Evolutionary conservation across 2,329 filamentous ascomycete genomes (phyloP).

Genomic region (Aspergillus arachidicola): DNA sequence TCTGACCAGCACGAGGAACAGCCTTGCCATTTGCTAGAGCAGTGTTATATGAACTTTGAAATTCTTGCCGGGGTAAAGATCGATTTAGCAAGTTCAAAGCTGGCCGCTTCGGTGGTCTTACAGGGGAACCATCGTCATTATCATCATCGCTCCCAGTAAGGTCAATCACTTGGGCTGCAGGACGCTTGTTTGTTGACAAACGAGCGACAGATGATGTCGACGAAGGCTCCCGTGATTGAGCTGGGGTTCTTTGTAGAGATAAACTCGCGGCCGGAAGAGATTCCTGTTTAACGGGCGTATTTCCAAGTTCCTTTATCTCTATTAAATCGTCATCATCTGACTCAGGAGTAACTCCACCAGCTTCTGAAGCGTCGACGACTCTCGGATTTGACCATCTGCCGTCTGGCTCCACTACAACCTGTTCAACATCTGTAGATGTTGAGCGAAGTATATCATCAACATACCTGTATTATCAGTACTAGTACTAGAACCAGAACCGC

Average conservation of each 20-base stretch:
- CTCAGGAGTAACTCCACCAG: slow-evolving; percentile 40
- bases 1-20: slow-evolving; percentile 22
- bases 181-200: slow-evolving; percentile 48
- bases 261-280: slow-evolving; percentile 23
- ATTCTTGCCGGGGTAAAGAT: slow-evolving; percentile 23
- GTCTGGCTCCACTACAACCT: slow-evolving; percentile 86
- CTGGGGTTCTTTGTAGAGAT: slow-evolving; percentile 35
- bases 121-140: slow-evolving; percentile 51
- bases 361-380: slow-evolving; percentile 43
- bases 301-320: slow-evolving; percentile 48
- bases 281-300: slow-evolving; percentile 43
- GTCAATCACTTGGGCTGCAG: slow-evolving; percentile 55
- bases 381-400: slow-evolving; percentile 70
- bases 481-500: not conserved
- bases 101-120: slow-evolving; percentile 37
- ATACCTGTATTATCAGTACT: slow-evolving; percentile 59
- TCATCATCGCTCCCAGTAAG: slow-evolving; percentile 55
- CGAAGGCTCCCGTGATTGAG: slow-evolving; percentile 42
- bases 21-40: slow-evolving; percentile 24
- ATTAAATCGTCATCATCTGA: slow-evolving; percentile 54
- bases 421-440: slow-evolving; percentile 71
- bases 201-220: slow-evolving; percentile 39
- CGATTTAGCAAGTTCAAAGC: slow-evolving; percentile 27
- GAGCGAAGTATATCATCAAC: slow-evolving; percentile 81
- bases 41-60: slow-evolving; percentile 24